These are phyloP conservation scores for Handroanthus guayacan DNA, from an alignment of 257 asterid genomes.

Conservation along the genomic window DNA sequence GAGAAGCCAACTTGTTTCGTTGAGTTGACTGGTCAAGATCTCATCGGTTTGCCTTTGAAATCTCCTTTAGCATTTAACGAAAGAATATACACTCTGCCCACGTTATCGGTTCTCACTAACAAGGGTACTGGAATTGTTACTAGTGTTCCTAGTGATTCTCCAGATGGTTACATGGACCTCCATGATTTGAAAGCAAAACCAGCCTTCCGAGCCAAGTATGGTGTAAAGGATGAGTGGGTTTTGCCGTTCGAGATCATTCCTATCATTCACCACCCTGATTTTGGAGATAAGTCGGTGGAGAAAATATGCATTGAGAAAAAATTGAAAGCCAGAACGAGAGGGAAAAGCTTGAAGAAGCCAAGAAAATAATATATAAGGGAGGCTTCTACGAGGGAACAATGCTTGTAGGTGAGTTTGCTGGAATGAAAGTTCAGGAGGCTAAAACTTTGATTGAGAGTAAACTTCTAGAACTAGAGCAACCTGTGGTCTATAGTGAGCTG, in stretches of 20 bases:
- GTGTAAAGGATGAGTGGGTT: constrained; percentile 72
- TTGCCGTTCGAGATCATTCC: constrained; percentile 68
- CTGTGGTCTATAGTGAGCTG: constrained; percentile 62
- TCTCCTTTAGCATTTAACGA: constrained; percentile 65
- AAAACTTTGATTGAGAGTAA: constrained; percentile 52
- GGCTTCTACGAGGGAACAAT: constrained; percentile 67
- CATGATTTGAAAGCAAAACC: constrained; percentile 65
- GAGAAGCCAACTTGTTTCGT: constrained; percentile 66
- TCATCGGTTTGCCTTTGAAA: constrained; percentile 60
- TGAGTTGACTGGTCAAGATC: constrained; percentile 67
- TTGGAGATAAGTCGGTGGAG: constrained; percentile 17
- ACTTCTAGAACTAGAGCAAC: constrained; percentile 55
- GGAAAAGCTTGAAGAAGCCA: constrained; percentile 74
- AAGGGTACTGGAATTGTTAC: constrained; percentile 77
- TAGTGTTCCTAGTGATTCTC: constrained; percentile 74
- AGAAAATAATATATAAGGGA: constrained; percentile 63
- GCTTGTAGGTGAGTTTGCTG: constrained; percentile 63
- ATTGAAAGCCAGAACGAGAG: constrained; percentile 69
- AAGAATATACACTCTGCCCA: constrained; percentile 59
- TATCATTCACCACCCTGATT: constrained; percentile 35
- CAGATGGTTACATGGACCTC: constrained; percentile 65
- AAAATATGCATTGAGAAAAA: constrained; percentile 59
- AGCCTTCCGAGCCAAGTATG: constrained; percentile 59
- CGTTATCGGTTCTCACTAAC: constrained; percentile 62
- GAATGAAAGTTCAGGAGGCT: constrained; percentile 64